phyloP scores from a whole-genome alignment of 164 flowering plant genomes.

The Sedum album region DNA sequence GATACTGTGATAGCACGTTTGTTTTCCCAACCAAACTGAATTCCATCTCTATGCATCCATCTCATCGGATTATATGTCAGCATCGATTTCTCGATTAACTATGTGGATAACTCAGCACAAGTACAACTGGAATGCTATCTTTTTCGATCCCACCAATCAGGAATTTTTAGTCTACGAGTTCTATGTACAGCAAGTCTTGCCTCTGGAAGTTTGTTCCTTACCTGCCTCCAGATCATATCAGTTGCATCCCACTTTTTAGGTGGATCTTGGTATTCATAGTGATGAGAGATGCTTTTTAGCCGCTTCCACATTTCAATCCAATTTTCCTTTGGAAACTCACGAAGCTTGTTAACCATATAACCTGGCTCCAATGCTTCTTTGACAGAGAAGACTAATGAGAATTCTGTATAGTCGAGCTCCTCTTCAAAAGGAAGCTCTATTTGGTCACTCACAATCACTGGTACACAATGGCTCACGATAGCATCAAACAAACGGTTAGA shows the following conservation, averaged over 20 bases:
- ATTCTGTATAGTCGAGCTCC: constrained; percentile 72
- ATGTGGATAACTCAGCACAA: background rate
- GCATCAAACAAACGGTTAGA: constrained; percentile 97
- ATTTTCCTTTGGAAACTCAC: constrained; percentile 50
- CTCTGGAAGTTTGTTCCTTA: constrained; percentile 66
- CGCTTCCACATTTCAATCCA: constrained; percentile 83
- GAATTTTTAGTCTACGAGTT: constrained; percentile 58
- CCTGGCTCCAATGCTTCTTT: constrained; percentile 64
- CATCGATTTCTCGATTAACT: background rate
- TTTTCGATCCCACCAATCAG: constrained; percentile 71
- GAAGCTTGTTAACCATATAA: constrained; percentile 58
- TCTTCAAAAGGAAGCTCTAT: constrained; percentile 94
- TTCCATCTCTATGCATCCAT: background rate
- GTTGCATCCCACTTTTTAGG: constrained; percentile 76
- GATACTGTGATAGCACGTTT: background rate
- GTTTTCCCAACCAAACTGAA: background rate
- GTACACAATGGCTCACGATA: constrained; percentile 91
- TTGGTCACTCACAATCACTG: constrained; percentile 86
- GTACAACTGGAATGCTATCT: constrained; percentile 18
- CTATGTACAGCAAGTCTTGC: constrained; percentile 65
- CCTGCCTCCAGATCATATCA: constrained; percentile 91
- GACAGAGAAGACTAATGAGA: constrained; percentile 76
- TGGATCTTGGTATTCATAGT: constrained; percentile 79
- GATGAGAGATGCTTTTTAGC: constrained; percentile 64
- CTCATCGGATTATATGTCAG: background rate